phyloP scores from a whole-genome alignment of 2,329 filamentous ascomycete genomes.

The Paracoccidioides brasiliensis region DNA sequence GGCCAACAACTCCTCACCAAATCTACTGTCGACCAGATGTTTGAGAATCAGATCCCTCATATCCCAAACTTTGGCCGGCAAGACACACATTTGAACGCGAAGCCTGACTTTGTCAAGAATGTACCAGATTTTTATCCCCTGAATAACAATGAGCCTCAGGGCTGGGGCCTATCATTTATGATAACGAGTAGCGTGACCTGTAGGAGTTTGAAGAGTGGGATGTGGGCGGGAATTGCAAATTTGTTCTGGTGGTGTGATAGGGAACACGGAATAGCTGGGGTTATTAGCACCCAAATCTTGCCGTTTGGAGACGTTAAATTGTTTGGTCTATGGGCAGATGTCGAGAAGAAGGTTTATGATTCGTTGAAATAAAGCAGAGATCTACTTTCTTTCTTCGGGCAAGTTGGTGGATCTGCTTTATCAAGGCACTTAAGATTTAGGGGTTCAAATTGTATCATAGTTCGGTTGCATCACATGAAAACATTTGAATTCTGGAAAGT shows the following conservation, averaged over 20 bases:
- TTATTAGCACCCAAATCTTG: constrained; percentile 39
- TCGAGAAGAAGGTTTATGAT: constrained; percentile 31
- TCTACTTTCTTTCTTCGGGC: too few species aligned
- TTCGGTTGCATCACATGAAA: background rate
- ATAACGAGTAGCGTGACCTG: constrained; percentile 41
- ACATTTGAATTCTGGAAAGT: background rate
- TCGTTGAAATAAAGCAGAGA: constrained; percentile 5
- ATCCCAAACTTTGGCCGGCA: constrained; percentile 41
- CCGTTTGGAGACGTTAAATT: constrained; percentile 37
- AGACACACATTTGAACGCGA: constrained; percentile 31
- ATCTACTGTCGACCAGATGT: constrained; percentile 51
- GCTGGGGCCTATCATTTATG: constrained; percentile 52
- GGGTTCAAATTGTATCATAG: background rate
- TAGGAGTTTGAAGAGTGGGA: constrained; percentile 37
- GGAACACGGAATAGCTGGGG: constrained; percentile 44
- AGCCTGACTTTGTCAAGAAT: constrained; percentile 37
- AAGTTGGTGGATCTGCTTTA: too few species aligned
- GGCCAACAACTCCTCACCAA: constrained; percentile 41
- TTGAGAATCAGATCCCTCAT: constrained; percentile 47
- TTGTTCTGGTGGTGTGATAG: constrained; percentile 51
- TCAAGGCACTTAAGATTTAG: background rate
- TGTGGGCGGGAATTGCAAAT: constrained; percentile 50
- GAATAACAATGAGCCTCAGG: constrained; percentile 39
- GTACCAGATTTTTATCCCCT: constrained; percentile 40
- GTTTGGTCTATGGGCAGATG: constrained; percentile 26